Conservation (phyloP, 1,284 basidiomycete species). For the Athelia sp. region DNA sequence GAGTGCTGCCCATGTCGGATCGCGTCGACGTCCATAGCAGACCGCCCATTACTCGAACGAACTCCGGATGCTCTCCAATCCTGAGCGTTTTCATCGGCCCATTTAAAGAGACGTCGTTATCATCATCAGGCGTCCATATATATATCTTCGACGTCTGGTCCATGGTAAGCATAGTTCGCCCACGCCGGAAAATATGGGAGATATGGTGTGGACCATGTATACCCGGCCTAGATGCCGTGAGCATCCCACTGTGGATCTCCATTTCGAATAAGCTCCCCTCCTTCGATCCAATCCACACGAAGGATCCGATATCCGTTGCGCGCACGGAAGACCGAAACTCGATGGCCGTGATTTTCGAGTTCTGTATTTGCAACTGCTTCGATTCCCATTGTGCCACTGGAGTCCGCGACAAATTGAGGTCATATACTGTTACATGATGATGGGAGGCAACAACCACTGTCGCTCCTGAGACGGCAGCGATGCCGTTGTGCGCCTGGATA, state of each 20-base stretch:
- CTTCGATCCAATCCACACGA: slow-evolving; percentile 84
- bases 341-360: slow-evolving; percentile 69
- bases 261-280: slow-evolving; percentile 84
- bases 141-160: slow-evolving; percentile 83
- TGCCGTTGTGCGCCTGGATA: slow-evolving; percentile 51
- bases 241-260: slow-evolving; percentile 56
- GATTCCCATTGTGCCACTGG: slow-evolving; percentile 55
- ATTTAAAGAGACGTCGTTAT: slow-evolving; percentile 32
- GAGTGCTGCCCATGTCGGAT: slow-evolving; percentile 35
- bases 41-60: slow-evolving; percentile 67
- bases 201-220: slow-evolving; percentile 64
- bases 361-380: slow-evolving; percentile 58
- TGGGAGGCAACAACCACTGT: slow-evolving; percentile 56
- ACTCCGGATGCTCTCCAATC: slow-evolving; percentile 78
- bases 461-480: slow-evolving; percentile 57
- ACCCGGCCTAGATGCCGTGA: slow-evolving; percentile 52
- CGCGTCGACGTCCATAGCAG: slow-evolving; percentile 79
- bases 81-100: slow-evolving; percentile 60
- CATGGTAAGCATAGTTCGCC: slow-evolving; percentile 65
- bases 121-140: slow-evolving; percentile 55
- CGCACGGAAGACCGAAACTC: slow-evolving; percentile 59
- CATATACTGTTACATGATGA: slow-evolving; percentile 64
- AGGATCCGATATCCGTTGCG: slow-evolving; percentile 34
- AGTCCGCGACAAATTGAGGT: slow-evolving; percentile 42
- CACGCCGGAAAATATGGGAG: slow-evolving; percentile 68